Evolutionary conservation across 1,284 basidiomycete genomes (phyloP).

Genomic region (Trametes sp.): DNA sequence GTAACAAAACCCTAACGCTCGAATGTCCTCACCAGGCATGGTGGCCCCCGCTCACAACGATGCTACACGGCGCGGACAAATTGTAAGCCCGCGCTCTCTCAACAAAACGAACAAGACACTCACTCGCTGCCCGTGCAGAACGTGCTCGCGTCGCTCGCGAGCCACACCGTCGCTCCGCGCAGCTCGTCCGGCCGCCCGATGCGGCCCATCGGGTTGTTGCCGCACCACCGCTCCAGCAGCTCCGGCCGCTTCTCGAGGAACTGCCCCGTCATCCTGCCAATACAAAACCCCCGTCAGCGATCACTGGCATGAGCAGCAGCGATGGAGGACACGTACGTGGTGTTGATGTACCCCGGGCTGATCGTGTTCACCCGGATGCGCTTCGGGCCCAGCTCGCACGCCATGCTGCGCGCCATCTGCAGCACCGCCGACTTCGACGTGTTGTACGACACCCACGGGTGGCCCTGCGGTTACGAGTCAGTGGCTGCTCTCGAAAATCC

Average conservation of each 20-base stretch:
- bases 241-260: slow-evolving; percentile 75
- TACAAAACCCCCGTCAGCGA: neutral
- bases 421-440: slow-evolving; percentile 82
- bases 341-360: slow-evolving; percentile 58
- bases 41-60: slow-evolving; percentile 73
- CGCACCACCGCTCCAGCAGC: slow-evolving; percentile 72
- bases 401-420: slow-evolving; percentile 85
- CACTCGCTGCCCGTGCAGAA: slow-evolving; percentile 81
- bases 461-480: neutral
- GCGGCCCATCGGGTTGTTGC: slow-evolving; percentile 75
- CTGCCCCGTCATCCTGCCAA: slow-evolving; percentile 78
- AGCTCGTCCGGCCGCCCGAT: slow-evolving; percentile 81
- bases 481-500: slow-evolving; percentile 28
- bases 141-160: slow-evolving; percentile 78
- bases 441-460: slow-evolving; percentile 66
- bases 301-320: neutral
- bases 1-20: too few species aligned
- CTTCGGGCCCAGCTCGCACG: slow-evolving; percentile 77
- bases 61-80: slow-evolving; percentile 48
- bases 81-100: too few species aligned
- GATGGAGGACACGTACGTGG: neutral
- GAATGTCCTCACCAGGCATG: slow-evolving; percentile 70
- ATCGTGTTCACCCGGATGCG: slow-evolving; percentile 78
- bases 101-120: slow-evolving; percentile 39
- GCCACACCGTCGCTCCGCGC: slow-evolving; percentile 77